phyloP scores from a whole-genome alignment of 345 rosid species.

The Citrus unshiu region DNA sequence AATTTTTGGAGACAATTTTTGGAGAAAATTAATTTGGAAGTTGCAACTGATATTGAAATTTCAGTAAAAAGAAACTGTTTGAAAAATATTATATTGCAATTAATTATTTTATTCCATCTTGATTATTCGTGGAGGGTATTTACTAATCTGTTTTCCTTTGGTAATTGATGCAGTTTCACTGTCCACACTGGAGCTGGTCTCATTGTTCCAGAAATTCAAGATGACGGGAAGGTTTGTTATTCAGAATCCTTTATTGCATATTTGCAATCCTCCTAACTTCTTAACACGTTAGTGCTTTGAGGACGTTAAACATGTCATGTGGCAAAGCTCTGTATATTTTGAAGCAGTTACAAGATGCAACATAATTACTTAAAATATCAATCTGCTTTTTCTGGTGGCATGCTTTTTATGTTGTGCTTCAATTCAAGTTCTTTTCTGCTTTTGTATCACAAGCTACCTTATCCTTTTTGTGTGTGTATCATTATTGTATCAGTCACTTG shows the following conservation, averaged over 20 bases:
- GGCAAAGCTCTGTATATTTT: not conserved
- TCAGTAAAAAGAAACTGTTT: not conserved
- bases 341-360: not conserved
- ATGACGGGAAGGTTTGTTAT: conserved; percentile 59
- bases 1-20: not conserved
- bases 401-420: not conserved
- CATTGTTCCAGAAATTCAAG: conserved; percentile 86
- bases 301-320: not conserved
- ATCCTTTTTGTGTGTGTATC: not conserved
- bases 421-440: not conserved
- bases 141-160: not conserved
- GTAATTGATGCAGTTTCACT: conserved; percentile 49
- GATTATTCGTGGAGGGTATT: not conserved
- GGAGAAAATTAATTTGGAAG: not conserved
- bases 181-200: conserved; percentile 93
- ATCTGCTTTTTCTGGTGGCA: not conserved
- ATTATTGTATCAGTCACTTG: conserved; percentile 1
- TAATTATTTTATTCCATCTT: not conserved
- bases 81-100: not conserved
- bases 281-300: not conserved
- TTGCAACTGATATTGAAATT: not conserved
- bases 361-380: not conserved
- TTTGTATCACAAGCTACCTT: not conserved
- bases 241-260: not conserved
- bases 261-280: not conserved